Conservation (phyloP, 2,329 filamentous ascomycete species). For the Pseudocercospora macadamiae region DNA sequence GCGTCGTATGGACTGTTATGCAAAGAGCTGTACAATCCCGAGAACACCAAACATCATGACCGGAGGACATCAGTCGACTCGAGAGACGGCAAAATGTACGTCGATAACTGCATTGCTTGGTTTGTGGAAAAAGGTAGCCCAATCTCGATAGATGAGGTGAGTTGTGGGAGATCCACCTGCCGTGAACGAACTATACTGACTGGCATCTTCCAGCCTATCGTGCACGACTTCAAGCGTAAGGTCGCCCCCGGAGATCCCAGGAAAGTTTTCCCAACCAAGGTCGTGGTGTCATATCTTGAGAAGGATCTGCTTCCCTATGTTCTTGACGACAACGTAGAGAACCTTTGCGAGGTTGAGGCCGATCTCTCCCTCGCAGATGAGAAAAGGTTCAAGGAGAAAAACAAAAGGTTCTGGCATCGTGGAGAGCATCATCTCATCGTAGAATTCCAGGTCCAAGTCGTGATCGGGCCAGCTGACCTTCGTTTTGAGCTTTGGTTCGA, state of each 20-base stretch:
- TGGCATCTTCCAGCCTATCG: background rate
- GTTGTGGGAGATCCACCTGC: no score
- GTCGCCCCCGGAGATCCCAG: background rate
- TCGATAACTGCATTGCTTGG: slow-evolving; percentile 5
- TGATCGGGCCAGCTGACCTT: slow-evolving; percentile 44
- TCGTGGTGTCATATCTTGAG: background rate
- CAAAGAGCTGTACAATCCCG: background rate
- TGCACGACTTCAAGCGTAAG: slow-evolving; percentile 1
- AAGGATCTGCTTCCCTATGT: background rate
- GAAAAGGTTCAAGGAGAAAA: slow-evolving; percentile 41
- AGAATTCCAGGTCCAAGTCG: slow-evolving; percentile 42
- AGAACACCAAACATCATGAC: background rate
- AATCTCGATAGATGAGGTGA: slow-evolving; percentile 1
- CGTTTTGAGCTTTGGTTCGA: slow-evolving; percentile 41
- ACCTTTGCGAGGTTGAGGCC: slow-evolving; percentile 42
- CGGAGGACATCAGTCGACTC: background rate
- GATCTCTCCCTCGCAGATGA: slow-evolving; percentile 39
- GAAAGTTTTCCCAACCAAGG: background rate
- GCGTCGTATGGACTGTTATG: slow-evolving; percentile 2
- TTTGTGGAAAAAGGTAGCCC: slow-evolving; percentile 6
- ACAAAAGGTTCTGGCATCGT: slow-evolving; percentile 41
- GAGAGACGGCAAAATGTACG: slow-evolving; percentile 3
- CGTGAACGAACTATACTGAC: no score
- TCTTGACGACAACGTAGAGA: slow-evolving; percentile 16
- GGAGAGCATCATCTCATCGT: slow-evolving; percentile 41